A percentile compares a stretch with the other conserved stretches of the same genome.
These are phyloP conservation scores for Cutaneotrichosporon spelunceum DNA, from an alignment of 1,284 basidiomycete genomes.

Conservation along the genomic window DNA sequence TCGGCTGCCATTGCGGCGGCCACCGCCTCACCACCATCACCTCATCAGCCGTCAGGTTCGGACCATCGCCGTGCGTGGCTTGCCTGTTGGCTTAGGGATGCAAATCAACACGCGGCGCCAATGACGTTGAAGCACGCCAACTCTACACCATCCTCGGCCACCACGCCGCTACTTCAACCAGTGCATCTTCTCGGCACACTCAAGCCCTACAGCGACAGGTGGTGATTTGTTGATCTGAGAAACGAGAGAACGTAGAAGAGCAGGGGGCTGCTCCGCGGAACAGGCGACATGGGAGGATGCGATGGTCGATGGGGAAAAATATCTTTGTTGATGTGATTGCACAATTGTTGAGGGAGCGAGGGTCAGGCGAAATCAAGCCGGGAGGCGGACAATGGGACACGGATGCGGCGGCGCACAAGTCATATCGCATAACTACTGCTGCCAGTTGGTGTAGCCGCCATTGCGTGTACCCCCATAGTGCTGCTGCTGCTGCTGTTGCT, in stretches of 20 bases:
- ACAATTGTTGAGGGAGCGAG: neutral
- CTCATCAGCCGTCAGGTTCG: too few species aligned
- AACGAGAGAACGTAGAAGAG: conserved; percentile 9
- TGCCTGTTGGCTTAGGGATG: too few species aligned
- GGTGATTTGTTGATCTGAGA: conserved; percentile 10
- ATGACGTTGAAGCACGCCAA: neutral
- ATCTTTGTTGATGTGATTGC: neutral
- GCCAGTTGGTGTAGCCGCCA: conserved; percentile 36
- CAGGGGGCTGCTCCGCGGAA: neutral
- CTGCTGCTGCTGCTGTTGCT: conserved; percentile 18
- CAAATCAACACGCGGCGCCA: too few species aligned
- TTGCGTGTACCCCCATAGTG: conserved; percentile 29
- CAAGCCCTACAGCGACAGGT: conserved; percentile 11
- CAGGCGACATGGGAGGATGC: conserved; percentile 10
- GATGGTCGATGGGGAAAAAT: conserved; percentile 1
- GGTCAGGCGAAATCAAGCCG: neutral
- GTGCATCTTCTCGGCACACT: conserved; percentile 11
- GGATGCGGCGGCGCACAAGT: conserved; percentile 2
- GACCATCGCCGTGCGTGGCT: too few species aligned
- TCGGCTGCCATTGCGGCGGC: too few species aligned
- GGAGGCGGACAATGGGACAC: neutral
- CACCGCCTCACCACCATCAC: too few species aligned
- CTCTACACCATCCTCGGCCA: neutral
- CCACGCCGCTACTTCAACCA: neutral
- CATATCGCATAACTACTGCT: conserved; percentile 25